Evolutionary conservation across 306 rosid genomes (phyloP).

Genomic region (Trifolium repens): DNA sequence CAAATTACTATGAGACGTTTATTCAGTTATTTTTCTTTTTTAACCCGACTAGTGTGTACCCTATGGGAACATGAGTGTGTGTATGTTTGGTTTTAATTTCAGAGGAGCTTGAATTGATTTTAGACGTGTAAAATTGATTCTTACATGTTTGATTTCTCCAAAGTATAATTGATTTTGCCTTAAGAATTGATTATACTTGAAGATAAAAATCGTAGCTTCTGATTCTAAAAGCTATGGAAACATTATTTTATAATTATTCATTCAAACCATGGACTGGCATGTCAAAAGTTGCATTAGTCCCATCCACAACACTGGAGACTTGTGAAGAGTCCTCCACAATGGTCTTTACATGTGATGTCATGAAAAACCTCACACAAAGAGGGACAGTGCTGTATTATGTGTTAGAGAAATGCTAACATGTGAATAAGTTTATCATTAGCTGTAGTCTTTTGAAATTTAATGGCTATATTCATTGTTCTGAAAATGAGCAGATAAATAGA

Average conservation of each 20-base stretch:
- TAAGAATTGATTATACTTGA: too few relatives aligned
- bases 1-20: not conserved
- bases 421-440: not conserved
- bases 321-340: not conserved
- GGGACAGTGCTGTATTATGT: not conserved
- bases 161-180: too few relatives aligned
- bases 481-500: not conserved
- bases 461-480: not conserved
- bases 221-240: too few relatives aligned
- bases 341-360: not conserved
- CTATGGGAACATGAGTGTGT: not conserved
- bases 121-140: too few relatives aligned
- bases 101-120: too few relatives aligned
- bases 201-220: too few relatives aligned
- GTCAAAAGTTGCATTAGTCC: not conserved
- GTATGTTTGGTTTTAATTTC: too few relatives aligned
- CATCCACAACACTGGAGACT: not conserved
- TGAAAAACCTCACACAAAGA: not conserved
- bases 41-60: not conserved
- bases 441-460: not conserved
- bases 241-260: not conserved
- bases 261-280: not conserved
- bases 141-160: too few relatives aligned
- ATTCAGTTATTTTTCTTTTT: not conserved
- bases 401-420: slow-evolving; percentile 1